Percentiles rank a stretch among this genome's conserved stretches.
These are phyloP conservation scores for Dysphania ambrosioides DNA, from an alignment of 148 eudicot genomes.

Conservation along the genomic window DNA sequence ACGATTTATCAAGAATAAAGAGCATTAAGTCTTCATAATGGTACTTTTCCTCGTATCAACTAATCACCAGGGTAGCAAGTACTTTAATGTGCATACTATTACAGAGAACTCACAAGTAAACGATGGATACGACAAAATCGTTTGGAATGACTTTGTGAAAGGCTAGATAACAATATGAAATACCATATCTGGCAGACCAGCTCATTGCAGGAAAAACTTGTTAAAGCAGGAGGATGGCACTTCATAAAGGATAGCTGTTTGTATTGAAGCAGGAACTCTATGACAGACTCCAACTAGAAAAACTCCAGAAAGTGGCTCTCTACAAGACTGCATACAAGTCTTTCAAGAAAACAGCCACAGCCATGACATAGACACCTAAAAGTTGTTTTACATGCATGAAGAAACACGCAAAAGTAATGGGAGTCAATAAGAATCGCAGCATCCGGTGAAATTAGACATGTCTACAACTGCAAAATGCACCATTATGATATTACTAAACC, in stretches of 20 bases:
- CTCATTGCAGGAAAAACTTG: background rate
- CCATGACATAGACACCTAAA: background rate
- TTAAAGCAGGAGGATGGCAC: background rate
- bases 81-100: background rate
- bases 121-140: background rate
- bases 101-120: background rate
- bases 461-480: background rate
- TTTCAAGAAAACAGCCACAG: background rate
- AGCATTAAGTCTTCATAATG: background rate
- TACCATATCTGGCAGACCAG: slow-evolving; percentile 3
- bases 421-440: background rate
- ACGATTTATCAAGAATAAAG: background rate
- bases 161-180: background rate
- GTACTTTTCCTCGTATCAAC: background rate
- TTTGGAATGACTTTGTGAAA: background rate
- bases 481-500: background rate
- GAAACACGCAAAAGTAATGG: background rate
- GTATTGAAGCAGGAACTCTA: background rate
- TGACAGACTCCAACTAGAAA: background rate
- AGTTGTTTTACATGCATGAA: background rate
- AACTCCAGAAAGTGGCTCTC: no score
- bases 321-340: background rate
- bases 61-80: background rate
- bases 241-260: background rate
- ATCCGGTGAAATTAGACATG: background rate